Conservation (phyloP, 257 asterid genomes). For the Solanum chmielewskii region DNA sequence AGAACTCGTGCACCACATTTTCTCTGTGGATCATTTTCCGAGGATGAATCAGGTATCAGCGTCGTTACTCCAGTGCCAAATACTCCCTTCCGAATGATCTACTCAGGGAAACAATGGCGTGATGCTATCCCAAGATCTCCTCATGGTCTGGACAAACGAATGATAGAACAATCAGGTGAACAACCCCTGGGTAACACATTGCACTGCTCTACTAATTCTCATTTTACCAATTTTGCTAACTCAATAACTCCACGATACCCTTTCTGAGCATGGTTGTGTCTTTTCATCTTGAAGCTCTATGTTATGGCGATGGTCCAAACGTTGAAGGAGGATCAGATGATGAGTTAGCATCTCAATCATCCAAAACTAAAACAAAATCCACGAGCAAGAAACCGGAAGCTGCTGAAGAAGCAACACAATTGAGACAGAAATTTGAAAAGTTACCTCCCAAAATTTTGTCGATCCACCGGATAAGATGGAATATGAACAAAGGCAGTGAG, state of each 20-base stretch:
- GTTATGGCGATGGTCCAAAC: conserved; percentile 10
- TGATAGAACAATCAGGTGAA: conserved; percentile 3
- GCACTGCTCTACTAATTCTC: not conserved
- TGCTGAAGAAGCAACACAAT: not conserved
- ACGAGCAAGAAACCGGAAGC: conserved; percentile 1
- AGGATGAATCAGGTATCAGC: conserved; percentile 44
- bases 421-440: conserved; percentile 7
- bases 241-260: not conserved
- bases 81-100: conserved; percentile 25
- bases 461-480: conserved; percentile 83
- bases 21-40: conserved; percentile 66
- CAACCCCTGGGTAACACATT: conserved; percentile 16
- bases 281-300: conserved; percentile 13
- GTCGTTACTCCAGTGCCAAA: conserved; percentile 36
- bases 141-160: conserved; percentile 34
- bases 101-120: conserved; percentile 6
- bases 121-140: conserved; percentile 25
- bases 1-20: conserved; percentile 55
- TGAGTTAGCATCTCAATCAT: not conserved
- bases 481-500: conserved; percentile 64
- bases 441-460: conserved; percentile 61
- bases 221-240: not conserved
- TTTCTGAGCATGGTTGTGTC: not conserved
- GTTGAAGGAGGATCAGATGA: conserved; percentile 9
- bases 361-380: conserved; percentile 6